Evolutionary conservation across 2,329 filamentous ascomycete genomes (phyloP), one percentile per base, ranked within the genome.

Genomic region (Arthroderma sp.): DNA sequence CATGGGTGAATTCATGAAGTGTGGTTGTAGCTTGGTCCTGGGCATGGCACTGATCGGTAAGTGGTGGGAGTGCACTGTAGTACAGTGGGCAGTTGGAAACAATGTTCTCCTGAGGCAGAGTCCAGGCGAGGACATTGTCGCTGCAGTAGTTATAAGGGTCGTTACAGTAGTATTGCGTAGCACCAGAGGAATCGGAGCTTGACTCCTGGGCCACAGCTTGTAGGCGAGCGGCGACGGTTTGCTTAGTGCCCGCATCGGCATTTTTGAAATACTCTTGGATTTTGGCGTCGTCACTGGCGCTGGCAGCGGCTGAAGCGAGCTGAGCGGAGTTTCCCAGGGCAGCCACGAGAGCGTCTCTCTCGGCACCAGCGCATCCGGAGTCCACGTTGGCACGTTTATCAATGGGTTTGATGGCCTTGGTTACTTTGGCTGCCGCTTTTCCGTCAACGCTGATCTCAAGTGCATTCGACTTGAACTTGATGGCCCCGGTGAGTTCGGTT

Each of bases 1-100:
- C 68, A 56, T 83, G 80, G 6, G 79, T 81, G 52, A 71, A 67
- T 67, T 84, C 80, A 55, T 84, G 80, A 9, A 84, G 59, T 30
- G 71, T 71, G 9, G 79, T 82, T 7, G 73, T 79, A 2, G 74
- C 75, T 63, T 80, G 75, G 56, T 82, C 80, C 62, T 83, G 79
- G 2, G 54, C 70, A 56, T 82, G 77, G 65, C 80, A 84, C 1
- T 58, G 61, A 6, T 52, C 53, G 6, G 71, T 63, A 29, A 75
- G 47, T 1, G 67, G 65, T 0, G 74, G 66, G 6, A 83, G 67
- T 9, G 59, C 63, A 38, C 56, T 49, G 42, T 62, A 71, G 66
- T 78, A 83, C 63, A 76, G 59, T 9, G 69, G 66, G 62, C 79
- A 83, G 65, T 80, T 80, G 45, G 73, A 74, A 59, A 82, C 74